Evolutionary conservation across 306 rosid genomes (phyloP).

Genomic region (Astragalus membranaceus): DNA sequence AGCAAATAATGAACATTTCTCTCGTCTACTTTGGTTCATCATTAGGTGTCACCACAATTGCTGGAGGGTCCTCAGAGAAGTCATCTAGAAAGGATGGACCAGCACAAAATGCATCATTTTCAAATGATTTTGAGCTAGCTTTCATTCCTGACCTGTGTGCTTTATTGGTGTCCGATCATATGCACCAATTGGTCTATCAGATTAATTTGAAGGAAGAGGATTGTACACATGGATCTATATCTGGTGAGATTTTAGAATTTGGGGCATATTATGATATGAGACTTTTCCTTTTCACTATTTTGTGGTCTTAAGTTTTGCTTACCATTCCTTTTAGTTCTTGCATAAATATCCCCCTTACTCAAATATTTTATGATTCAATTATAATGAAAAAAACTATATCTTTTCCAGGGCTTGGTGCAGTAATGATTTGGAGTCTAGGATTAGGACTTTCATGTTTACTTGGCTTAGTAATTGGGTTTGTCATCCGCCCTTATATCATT

Average conservation of each 20-base stretch:
- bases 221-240: conserved; percentile 36
- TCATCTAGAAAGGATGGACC: conserved; percentile 46
- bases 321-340: neutral
- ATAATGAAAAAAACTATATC: neutral
- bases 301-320: neutral
- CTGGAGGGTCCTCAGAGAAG: conserved; percentile 45
- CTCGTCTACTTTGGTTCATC: conserved; percentile 7
- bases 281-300: neutral
- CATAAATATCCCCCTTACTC: neutral
- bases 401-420: conserved; percentile 39
- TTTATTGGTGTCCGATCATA: conserved; percentile 51
- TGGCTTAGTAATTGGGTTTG: conserved; percentile 33
- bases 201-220: conserved; percentile 62
- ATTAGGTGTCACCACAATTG: conserved; percentile 70
- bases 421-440: conserved; percentile 40
- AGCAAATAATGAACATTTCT: conserved; percentile 1
- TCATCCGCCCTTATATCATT: conserved; percentile 33
- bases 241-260: conserved; percentile 41
- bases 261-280: neutral
- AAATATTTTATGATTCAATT: neutral
- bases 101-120: conserved; percentile 57
- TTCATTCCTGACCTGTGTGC: conserved; percentile 46
- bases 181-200: conserved; percentile 43
- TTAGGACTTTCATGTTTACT: conserved; percentile 43
- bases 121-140: conserved; percentile 44